Base-by-base conservation (phyloP, 116 monocot genomes). In the Phalaenopsis hybrid region DNA sequence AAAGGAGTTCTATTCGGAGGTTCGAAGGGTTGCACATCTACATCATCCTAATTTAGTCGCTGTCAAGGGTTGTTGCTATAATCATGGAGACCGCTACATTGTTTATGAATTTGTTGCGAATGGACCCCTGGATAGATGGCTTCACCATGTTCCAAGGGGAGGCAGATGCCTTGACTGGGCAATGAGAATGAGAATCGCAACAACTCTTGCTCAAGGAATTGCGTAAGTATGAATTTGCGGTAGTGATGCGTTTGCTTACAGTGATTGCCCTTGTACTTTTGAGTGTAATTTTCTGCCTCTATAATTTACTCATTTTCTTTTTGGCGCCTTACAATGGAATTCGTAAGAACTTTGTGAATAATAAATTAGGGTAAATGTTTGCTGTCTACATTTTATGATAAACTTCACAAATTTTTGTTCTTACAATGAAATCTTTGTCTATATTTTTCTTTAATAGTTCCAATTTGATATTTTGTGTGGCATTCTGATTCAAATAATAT, bases 151-250 rank as follows among this genome's bases (percentile, higher is more conserved):
- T 44, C 94, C 92, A 45, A 85, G 88, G 80, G 96, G 94, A 20
- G 96, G 94, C 34, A 94, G 91, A 81, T 86, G 83, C 85, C 85
- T 96, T 79, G 92, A 94, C 82, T 96, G 96, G 96, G 85, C 82
- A 55, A 92, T 94, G 94, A 87, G 96, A 81, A 92, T 96, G 89
- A 91, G 86, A 81, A 81, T 94, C 82, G 96, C 94, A 18, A 94
- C 94, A 33, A 94, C 94, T 83, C 91, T 96, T 82, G 94, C 96
- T 48, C 96, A 96, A 87, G 96, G 91, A 87, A 96, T 96, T 57
- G 96, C 96, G 96, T 96, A 91, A 91, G 92, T 86, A 55, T 67
- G 67, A 70, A 70, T 37, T 33, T 70, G 20, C 61, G 6, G 21
- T 61, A 61, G 61, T n/a, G 20, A 21, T 61, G 61, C 2, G 21